phyloP scores from a whole-genome alignment of 495 filamentous ascomycete genomes.

The Penicillium salamii region DNA sequence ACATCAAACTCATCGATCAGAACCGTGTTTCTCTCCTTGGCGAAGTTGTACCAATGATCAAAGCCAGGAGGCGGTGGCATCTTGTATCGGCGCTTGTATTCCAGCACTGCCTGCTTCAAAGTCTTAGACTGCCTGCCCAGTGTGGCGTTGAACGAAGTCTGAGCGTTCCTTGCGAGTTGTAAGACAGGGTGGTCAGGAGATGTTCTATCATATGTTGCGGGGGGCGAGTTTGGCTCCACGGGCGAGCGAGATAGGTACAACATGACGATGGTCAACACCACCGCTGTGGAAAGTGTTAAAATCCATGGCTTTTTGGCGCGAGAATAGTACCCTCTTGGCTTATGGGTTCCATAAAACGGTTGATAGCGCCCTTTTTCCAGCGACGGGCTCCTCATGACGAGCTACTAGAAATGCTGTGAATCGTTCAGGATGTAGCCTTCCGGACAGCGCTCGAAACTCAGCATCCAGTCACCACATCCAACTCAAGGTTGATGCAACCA shows the following conservation, averaged over 20 bases:
- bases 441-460: too few relatives aligned
- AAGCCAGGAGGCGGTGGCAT: constrained; percentile 60
- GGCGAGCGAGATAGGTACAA: neutral
- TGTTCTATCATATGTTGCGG: neutral
- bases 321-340: neutral
- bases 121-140: constrained; percentile 3
- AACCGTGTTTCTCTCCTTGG: constrained; percentile 48
- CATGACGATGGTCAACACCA: neutral
- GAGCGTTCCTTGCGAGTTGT: neutral
- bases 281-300: neutral
- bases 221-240: neutral
- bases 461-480: too few relatives aligned
- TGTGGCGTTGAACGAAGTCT: neutral
- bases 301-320: neutral
- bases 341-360: neutral
- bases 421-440: too few relatives aligned
- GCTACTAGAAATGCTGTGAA: too few relatives aligned
- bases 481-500: too few relatives aligned
- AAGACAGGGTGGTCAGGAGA: neutral
- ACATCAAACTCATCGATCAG: constrained; percentile 59
- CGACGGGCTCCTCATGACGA: too few relatives aligned
- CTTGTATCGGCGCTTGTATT: constrained; percentile 55
- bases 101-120: constrained; percentile 3
- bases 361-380: neutral
- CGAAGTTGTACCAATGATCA: constrained; percentile 63